Base-by-base conservation (phyloP, 2,329 filamentous ascomycete species). In the Lecanoromycetidae sp. region DNA sequence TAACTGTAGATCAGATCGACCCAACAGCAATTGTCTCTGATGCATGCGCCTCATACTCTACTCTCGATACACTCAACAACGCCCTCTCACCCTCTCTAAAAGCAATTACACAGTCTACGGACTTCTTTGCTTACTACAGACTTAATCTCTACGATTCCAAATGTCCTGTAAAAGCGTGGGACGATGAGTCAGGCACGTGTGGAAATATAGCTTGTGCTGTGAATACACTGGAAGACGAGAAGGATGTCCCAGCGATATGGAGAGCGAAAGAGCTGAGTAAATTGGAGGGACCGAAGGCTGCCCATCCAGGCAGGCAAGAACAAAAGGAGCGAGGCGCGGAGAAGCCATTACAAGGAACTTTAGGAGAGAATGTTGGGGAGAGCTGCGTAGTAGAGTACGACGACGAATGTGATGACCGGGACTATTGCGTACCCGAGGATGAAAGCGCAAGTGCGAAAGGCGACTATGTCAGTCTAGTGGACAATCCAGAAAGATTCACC, bases 41-140 rank as follows among this genome's bases (percentile, higher is more conserved):
- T 64, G 87, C 91, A 40, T 96, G 91, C 68, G 87, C 86, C 52
- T 94, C 90, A 47, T 98, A 94, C 66, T 80, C 82, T 47, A 87
- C 86, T 30, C 82, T 98, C 64, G 88, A 98, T 61, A 71, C 73
- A 33, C 72, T 98, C 45, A 98, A 96, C 66, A 66, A 72, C 55
- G 75, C 78, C 51, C 73, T 95, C 53, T 80, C 82, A 57, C 84
- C 87, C 15, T 76, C 80, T 44, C 69, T 98, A 56, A 76, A 85
- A 58, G 82, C 85, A 46, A 77, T 98, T 37, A 94, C 87, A 0
- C 78, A 78, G 57, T 79, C 84, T 44, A 94, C 90, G 63, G 91
- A 98, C 66, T 98, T 95, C 75, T 98, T 98, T 68, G 90, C 90
- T 44, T 87, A 96, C 66, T 98, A 96, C 69, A 82, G 91, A 49